Conservation (phyloP, 108 stramenopile genomes). For the Cyclotella choctawhatcheeana region DNA sequence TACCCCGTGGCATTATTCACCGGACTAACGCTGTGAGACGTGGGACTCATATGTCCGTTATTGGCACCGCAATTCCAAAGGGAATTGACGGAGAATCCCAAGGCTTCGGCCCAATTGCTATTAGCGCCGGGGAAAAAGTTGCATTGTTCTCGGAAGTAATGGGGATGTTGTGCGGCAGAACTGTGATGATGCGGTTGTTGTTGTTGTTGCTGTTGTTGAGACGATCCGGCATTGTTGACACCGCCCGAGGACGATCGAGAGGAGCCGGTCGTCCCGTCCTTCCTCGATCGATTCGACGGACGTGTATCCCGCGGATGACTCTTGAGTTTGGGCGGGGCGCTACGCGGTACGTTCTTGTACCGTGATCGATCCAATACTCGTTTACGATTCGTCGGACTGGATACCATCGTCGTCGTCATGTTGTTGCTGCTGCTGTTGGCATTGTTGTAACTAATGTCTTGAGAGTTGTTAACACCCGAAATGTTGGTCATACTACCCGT, state of each 20-base stretch:
- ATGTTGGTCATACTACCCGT: neutral
- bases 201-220: constrained; percentile 9
- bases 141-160: constrained; percentile 40
- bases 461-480: constrained; percentile 40
- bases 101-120: constrained; percentile 74
- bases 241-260: too few species aligned
- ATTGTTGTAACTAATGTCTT: constrained; percentile 3
- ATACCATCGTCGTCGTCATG: too few species aligned
- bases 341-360: constrained; percentile 52
- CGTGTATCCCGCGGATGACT: constrained; percentile 73
- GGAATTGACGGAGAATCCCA: constrained; percentile 72
- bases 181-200: constrained; percentile 20
- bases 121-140: constrained; percentile 42
- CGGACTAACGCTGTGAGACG: constrained; percentile 51
- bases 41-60: constrained; percentile 52
- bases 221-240: neutral
- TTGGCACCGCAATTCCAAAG: constrained; percentile 84
- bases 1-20: neutral
- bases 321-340: constrained; percentile 76
- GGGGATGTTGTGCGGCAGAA: constrained; percentile 1
- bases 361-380: constrained; percentile 13
- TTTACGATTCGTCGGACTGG: constrained; percentile 19
- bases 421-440: neutral
- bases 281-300: constrained; percentile 39
- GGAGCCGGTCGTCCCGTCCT: too few species aligned